These are phyloP conservation scores for Albatrellus sp. DNA, from an alignment of 1,284 basidiomycete genomes.

Conservation along the genomic window DNA sequence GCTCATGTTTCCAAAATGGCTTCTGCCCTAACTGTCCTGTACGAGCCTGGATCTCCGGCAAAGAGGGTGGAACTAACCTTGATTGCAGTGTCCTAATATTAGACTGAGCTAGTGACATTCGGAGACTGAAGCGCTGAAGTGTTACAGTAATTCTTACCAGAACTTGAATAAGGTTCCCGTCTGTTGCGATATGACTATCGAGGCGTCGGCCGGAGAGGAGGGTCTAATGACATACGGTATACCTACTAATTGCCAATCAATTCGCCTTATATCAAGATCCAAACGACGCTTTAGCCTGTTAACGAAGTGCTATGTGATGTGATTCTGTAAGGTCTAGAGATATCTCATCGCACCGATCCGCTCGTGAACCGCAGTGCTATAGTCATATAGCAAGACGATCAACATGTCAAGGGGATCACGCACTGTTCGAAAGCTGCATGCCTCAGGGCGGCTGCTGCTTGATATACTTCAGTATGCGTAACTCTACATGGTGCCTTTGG, in stretches of 20 bases:
- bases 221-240: conserved; percentile 41
- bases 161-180: conserved; percentile 42
- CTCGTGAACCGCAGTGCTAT: conserved; percentile 38
- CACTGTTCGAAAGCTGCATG: too few species aligned
- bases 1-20: too few species aligned
- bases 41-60: too few species aligned
- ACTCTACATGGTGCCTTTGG: too few species aligned
- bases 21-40: too few species aligned
- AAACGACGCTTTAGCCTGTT: too few species aligned
- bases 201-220: conserved; percentile 49
- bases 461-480: too few species aligned
- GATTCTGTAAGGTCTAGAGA: conserved; percentile 35
- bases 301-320: conserved; percentile 49
- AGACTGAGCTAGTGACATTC: conserved; percentile 22
- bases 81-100: conserved; percentile 38
- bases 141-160: conserved; percentile 37
- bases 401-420: too few species aligned
- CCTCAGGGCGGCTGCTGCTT: too few species aligned
- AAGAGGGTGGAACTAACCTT: conserved; percentile 21
- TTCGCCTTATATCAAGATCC: too few species aligned
- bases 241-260: conserved; percentile 27
- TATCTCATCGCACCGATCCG: conserved; percentile 37
- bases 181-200: conserved; percentile 51
- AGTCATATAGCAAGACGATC: conserved; percentile 4
- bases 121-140: conserved; percentile 15